Evolutionary conservation across 768 basidiomycete genomes (phyloP).

Genomic region (Cyclocybe cylindracea): DNA sequence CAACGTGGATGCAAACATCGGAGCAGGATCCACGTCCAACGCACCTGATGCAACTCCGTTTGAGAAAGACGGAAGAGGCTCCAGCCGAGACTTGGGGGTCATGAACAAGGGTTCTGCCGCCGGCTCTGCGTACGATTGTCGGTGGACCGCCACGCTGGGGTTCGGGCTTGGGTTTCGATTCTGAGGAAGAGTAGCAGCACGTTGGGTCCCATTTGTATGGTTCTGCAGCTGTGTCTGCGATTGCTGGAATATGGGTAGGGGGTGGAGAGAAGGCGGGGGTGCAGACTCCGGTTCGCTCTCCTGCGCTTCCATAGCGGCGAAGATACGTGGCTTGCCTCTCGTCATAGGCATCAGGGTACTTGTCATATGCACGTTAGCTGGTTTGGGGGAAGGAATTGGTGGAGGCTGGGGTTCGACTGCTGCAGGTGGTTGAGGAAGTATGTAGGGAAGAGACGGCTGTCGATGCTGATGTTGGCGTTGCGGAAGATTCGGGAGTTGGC

Average conservation of each 20-base stretch:
- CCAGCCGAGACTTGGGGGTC: constrained; percentile 12
- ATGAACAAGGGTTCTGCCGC: constrained; percentile 14
- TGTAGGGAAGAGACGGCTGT: not conserved
- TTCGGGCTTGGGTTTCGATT: constrained; percentile 1
- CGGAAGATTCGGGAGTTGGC: constrained; percentile 2
- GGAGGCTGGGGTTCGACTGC: constrained; percentile 9
- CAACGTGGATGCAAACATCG: constrained; percentile 1
- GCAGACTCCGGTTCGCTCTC: constrained; percentile 11
- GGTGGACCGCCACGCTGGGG: constrained; percentile 5
- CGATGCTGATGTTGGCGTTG: constrained; percentile 2
- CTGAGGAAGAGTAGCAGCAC: constrained; percentile 4
- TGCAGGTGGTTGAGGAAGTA: not conserved
- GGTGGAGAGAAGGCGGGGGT: not conserved
- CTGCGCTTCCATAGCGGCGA: constrained; percentile 50
- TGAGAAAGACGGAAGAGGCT: constrained; percentile 7
- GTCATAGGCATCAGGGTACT: constrained; percentile 7
- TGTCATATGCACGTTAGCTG: constrained; percentile 22
- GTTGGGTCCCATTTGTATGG: constrained; percentile 4
- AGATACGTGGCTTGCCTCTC: constrained; percentile 62
- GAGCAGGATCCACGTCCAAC: constrained; percentile 4
- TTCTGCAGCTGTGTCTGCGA: not conserved
- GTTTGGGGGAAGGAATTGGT: constrained; percentile 20
- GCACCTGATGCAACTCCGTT: not conserved
- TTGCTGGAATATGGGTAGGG: not conserved
- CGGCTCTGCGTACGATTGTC: constrained; percentile 8